Base-by-base conservation (phyloP, 2,329 filamentous ascomycete genomes). In the Nigrospora osmanthi region DNA sequence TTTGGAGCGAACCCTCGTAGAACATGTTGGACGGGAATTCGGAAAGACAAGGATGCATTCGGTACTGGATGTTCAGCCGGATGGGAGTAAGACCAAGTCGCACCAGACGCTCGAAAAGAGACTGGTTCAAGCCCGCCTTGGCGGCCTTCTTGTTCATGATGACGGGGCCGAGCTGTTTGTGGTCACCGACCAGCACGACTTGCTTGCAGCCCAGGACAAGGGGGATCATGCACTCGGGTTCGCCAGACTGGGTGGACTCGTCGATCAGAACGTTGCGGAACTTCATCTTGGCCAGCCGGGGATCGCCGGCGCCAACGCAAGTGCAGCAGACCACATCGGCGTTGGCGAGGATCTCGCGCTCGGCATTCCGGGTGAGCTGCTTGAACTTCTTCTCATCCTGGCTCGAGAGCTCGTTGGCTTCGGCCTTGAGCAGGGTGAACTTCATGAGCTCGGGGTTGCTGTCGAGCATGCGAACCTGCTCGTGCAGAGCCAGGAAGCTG, bases 81-180 rank as follows among this genome's bases (percentile, higher is more conserved):
- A 96, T 96, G 9, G 93, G 93, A 35, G 85, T 83, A 57, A 89
- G 85, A 38, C 86, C 85, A n/a, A 97, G 78, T 58, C 91, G 89
- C 56, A 97, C 90, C 42, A 98, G 76, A 57, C 93, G 89, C 70
- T 98, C 93, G 59, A 98, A 98, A 11, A 98, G 75, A n/a, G 91
- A 97, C 66, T 97, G 93, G 67, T 97, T 96, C 14, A 98, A 75
- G 49, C 93, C 93, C 45, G 93, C 93, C 68, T 97, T 97, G 49
- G 93, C 93, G 13, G 93, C 93, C 69, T 97, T 97, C 77, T 98
- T 98, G 76, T 98, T 98, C 91, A 98, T 98, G 62, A 98, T 97
- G 57, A 98, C 93, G 1, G 93, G 93, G 0, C 93, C 93, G 52
- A 98, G 80, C 64, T 98, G 93, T 66, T 97, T 94, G 67, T 98